These are phyloP conservation scores for Solanum etuberosum DNA, from an alignment of 257 asterid species.

Conservation along the genomic window DNA sequence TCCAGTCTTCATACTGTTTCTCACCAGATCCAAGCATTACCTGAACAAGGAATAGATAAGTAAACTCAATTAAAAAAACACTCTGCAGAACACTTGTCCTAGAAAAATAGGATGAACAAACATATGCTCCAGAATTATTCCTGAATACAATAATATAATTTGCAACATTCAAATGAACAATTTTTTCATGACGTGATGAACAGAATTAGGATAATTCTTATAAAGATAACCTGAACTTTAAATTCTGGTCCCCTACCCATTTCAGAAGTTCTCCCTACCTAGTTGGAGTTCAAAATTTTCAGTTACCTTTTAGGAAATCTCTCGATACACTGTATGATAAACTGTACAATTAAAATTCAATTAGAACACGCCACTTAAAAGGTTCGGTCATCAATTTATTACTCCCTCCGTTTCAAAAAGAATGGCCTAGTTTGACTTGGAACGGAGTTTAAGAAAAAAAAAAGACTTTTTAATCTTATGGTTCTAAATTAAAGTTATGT, in stretches of 20 bases:
- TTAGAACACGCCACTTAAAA: neutral
- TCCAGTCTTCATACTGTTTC: conserved; percentile 95
- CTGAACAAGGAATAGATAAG: conserved; percentile 19
- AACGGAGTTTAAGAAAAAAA: too few species aligned
- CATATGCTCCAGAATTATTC: neutral
- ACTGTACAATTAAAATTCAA: neutral
- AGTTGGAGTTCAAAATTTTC: neutral
- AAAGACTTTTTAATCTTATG: too few species aligned
- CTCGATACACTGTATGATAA: neutral
- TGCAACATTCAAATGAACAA: neutral
- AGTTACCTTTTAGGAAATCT: neutral
- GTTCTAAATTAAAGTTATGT: too few species aligned
- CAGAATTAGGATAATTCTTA: neutral
- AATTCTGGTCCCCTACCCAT: neutral
- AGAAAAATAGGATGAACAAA: neutral
- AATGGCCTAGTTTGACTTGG: too few species aligned
- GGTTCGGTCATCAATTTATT: neutral
- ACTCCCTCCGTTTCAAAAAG: too few species aligned
- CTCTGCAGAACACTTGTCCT: neutral
- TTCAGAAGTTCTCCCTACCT: neutral
- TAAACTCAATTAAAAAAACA: neutral
- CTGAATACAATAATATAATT: neutral
- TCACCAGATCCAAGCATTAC: conserved; percentile 99
- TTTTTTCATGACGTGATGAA: neutral
- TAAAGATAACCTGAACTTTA: neutral